Evolutionary conservation across 2,329 filamentous ascomycete species (phyloP).

Genomic region (Xylaria polymorpha): DNA sequence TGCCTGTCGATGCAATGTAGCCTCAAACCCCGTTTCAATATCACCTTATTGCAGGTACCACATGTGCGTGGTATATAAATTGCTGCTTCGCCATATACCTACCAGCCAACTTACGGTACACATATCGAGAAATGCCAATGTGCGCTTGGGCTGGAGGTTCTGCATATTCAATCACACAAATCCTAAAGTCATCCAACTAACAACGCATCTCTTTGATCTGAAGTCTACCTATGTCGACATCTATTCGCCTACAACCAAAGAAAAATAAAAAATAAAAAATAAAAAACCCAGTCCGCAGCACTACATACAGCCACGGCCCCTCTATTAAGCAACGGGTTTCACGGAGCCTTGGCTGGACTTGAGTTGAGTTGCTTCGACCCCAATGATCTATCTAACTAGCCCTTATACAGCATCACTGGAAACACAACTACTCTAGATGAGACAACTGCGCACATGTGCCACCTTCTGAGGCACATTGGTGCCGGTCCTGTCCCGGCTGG

Average conservation of each 20-base stretch:
- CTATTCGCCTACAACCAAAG: background rate
- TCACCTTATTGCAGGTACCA: conserved; percentile 3
- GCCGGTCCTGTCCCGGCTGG: conserved; percentile 21
- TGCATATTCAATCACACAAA: background rate
- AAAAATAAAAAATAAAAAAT: too few relatives aligned
- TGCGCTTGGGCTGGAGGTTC: background rate
- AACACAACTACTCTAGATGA: conserved; percentile 14
- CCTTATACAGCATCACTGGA: background rate
- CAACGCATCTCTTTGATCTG: background rate
- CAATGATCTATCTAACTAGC: background rate
- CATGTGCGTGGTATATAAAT: background rate
- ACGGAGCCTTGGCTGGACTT: background rate
- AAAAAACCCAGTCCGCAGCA: too few relatives aligned
- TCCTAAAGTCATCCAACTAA: background rate
- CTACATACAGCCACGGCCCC: background rate
- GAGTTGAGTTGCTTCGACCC: background rate
- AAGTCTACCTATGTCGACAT: background rate
- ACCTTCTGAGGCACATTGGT: conserved; percentile 13
- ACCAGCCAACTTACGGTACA: background rate
- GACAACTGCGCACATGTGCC: conserved; percentile 22
- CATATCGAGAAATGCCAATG: background rate
- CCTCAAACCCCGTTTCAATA: conserved; percentile 22
- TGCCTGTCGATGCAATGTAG: conserved; percentile 26
- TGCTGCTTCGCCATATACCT: background rate
- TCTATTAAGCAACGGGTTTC: background rate